These are phyloP conservation scores for Miscanthus lutarioriparius DNA, from an alignment of 176 grass and related monocot genomes.

Conservation along the genomic window DNA sequence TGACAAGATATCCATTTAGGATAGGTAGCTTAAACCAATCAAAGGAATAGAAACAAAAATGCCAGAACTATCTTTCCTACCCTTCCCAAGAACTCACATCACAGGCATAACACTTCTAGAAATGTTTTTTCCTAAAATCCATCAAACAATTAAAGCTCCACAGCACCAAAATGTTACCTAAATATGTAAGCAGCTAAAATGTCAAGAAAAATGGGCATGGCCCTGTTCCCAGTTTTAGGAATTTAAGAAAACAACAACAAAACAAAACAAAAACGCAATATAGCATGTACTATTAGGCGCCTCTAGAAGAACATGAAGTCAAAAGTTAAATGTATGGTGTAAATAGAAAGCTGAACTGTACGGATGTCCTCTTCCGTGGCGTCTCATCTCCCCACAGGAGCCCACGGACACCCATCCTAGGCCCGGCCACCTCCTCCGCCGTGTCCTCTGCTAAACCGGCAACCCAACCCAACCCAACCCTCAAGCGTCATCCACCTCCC, in stretches of 20 bases:
- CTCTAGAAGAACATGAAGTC: not conserved
- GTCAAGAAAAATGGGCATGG: not conserved
- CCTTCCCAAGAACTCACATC: not conserved
- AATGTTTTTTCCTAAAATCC: not conserved
- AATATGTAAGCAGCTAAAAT: constrained; percentile 1
- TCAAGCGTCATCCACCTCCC: not conserved
- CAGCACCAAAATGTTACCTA: not conserved
- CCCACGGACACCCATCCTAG: not conserved
- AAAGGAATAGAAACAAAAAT: constrained; percentile 10
- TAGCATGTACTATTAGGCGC: not conserved
- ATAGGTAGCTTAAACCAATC: not conserved
- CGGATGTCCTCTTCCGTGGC: not conserved
- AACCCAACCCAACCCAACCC: not conserved
- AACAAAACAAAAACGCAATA: not conserved
- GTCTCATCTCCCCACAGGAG: not conserved
- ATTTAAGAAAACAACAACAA: not conserved
- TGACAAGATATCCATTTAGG: constrained; percentile 18
- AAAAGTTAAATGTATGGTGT: not conserved
- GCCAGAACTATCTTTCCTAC: not conserved
- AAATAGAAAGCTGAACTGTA: not conserved
- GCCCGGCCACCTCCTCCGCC: not conserved
- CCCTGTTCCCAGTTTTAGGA: not conserved
- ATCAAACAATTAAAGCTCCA: constrained; percentile 1
- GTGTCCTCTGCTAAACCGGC: not conserved
- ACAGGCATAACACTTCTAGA: constrained; percentile 12